Base-by-base conservation (phyloP, 371 early-diverging fungal species). In the Apophysomyces sp. region DNA sequence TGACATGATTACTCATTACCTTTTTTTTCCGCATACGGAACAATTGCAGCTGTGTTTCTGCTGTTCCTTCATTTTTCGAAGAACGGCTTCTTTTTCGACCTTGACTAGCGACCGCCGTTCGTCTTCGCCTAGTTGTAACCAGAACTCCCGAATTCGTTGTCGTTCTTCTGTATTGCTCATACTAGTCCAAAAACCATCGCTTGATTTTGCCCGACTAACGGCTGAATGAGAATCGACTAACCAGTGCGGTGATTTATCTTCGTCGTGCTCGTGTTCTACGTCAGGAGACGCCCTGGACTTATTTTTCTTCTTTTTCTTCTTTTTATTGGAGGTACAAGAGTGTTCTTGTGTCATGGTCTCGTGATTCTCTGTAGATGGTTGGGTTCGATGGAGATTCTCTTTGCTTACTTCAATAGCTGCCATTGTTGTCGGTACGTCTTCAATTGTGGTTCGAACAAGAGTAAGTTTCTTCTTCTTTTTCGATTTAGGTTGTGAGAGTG, bases 11-110 rank as follows among this genome's bases (percentile, higher is more conserved):
- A 21, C 24, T 4, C 27, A 21, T 55, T 75, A 92, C 89, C 94
- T 84, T 67, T 93, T 93, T 61, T 90, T 84, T 12, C 94, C 92
- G 72, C 96, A 96, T 6, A 92, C 89, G 27, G 91, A 87, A 71
- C 97, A 96, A 32, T 86, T 88, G 66, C 96, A 96, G 4, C 90
- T 88, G 68, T 93, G 92, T 62, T 89, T 88, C 72, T 94, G 94
- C 73, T 96, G 95, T 69, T 96, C 94, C 71, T 92, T 92, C 86
- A 96, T 92, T 70, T 93, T 95, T 62, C 88, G 86, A 58, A 94
- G 73, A 0, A 96, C 95, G 24, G 94, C 91, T 62, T 94, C 94
- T 73, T 94, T 94, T 69, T 96, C 96, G 8, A 93, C 86, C 62
- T 92, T 86, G 13, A 95, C 92, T 26, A 96, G 77, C 5, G 87